Base-by-base conservation (phyloP, 2,329 filamentous ascomycete genomes). In the Alternaria burnsii region DNA sequence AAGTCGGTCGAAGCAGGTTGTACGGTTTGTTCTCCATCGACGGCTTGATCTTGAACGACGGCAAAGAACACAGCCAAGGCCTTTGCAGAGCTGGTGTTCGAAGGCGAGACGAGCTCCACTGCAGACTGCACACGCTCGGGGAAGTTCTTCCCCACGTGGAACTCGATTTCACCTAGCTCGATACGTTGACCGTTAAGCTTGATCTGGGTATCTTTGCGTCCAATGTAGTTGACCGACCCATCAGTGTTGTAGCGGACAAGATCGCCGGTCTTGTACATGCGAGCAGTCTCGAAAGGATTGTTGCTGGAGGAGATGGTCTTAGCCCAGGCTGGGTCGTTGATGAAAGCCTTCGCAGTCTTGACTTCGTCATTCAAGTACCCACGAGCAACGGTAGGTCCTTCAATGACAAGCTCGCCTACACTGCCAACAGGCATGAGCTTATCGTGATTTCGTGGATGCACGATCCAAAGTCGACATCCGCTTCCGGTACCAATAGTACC, bases 381-480 rank as follows among this genome's bases (percentile, higher is more conserved):
- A 24, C 71, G 68, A 16, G 75, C 77, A 5, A 80, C 69, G 38
- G 73, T 84, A 1, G 83, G 83, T 0, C 86, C 86, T 61, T 88
- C 85, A 11, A 78, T 62, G 16, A 76, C 43, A 9, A 78, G 62
- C 40, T 78, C 75, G 12, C 75, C 75, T 14, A 75, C 65, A 43
- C 60, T 69, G 3, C 75, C 75, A 18, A 76, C 52, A 9, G 74
- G 71, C 67, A 75, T 72, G 16, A 77, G 68, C 40, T 71, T 72
- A 36, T 81, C 68, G 20, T 76, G 73, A 26, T 81, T 72, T 7
- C 70, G 62, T 4, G 79, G 77, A 48, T 83, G 76, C 6, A 81
- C 74, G 24, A 84, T 65, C 79, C 81, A 83, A 1, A 71, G 48
- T 16, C 73, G 68, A 50, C 68, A 71, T 36, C 72, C 77, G 9